phyloP scores from a whole-genome alignment of 2,329 filamentous ascomycete genomes.

The Pseudogymnoascus sp. region DNA sequence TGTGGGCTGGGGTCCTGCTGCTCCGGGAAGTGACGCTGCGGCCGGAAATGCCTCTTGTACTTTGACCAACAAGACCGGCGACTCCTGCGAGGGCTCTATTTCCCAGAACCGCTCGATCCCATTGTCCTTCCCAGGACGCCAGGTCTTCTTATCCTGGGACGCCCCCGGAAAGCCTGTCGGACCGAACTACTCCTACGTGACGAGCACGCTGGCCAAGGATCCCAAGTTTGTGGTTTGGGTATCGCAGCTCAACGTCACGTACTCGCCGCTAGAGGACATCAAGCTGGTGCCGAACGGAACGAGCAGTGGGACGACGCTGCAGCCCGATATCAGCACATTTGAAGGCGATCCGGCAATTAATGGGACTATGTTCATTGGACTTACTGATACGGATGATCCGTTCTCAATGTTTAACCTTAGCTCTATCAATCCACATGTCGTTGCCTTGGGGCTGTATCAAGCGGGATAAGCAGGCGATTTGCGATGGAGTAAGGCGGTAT shows the following conservation, averaged over 20 bases:
- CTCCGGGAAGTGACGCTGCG: slow-evolving; percentile 31
- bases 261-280: slow-evolving; percentile 51
- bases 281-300: slow-evolving; percentile 31
- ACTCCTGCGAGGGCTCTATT: slow-evolving; percentile 58
- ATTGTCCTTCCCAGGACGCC: slow-evolving; percentile 66
- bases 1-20: slow-evolving; percentile 43
- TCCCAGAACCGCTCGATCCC: slow-evolving; percentile 63
- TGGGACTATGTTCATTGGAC: slow-evolving; percentile 69
- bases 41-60: slow-evolving; percentile 47
- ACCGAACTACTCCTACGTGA: slow-evolving; percentile 78
- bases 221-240: slow-evolving; percentile 71
- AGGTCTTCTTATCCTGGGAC: slow-evolving; percentile 69
- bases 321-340: slow-evolving; percentile 65
- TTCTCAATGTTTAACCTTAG: slow-evolving; percentile 73
- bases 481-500: not conserved
- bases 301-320: slow-evolving; percentile 48
- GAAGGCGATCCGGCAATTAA: slow-evolving; percentile 60
- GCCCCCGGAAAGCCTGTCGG: slow-evolving; percentile 60
- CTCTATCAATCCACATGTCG: slow-evolving; percentile 69
- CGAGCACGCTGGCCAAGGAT: slow-evolving; percentile 48
- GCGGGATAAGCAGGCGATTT: slow-evolving; percentile 51
- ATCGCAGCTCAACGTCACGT: slow-evolving; percentile 69
- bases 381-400: slow-evolving; percentile 62
- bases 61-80: slow-evolving; percentile 46
- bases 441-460: slow-evolving; percentile 67